phyloP scores from a whole-genome alignment of 176 grass and related monocot species.

The Rhynchospora tenuis region DNA sequence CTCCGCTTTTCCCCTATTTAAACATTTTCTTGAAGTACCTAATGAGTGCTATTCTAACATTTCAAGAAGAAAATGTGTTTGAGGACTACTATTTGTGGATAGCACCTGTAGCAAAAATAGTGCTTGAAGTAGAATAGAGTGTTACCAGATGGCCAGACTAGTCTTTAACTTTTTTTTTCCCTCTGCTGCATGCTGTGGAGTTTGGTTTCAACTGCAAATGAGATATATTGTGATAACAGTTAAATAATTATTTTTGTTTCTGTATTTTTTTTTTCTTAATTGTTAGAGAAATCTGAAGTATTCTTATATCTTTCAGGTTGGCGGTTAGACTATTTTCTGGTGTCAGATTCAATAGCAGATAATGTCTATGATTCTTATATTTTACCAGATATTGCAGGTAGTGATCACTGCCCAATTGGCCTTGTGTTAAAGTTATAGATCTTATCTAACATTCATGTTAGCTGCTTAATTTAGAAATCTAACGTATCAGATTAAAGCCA shows the following conservation, averaged over 20 bases:
- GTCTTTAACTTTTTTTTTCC: background rate
- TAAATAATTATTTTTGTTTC: background rate
- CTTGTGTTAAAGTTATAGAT: conserved; percentile 60
- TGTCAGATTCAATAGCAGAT: conserved; percentile 42
- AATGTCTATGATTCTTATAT: conserved; percentile 73
- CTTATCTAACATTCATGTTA: background rate
- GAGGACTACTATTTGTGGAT: no score
- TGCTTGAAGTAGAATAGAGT: no score
- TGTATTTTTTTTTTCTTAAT: background rate
- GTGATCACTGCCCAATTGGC: conserved; percentile 83
- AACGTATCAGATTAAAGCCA: background rate
- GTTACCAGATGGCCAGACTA: background rate
- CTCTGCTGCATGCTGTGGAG: background rate
- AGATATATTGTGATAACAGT: background rate
- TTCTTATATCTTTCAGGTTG: conserved; percentile 47
- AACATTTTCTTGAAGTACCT: no score
- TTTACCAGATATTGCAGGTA: conserved; percentile 63
- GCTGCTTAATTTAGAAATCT: background rate
- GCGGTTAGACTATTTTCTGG: conserved; percentile 83
- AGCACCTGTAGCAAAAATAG: no score
- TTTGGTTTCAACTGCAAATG: background rate
- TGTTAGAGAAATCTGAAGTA: conserved; percentile 8
- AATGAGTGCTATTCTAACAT: no score
- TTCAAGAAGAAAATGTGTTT: no score
- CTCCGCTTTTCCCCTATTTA: no score